Evolutionary conservation across 306 rosid species (phyloP).

Genomic region (Alnus glutinosa): DNA sequence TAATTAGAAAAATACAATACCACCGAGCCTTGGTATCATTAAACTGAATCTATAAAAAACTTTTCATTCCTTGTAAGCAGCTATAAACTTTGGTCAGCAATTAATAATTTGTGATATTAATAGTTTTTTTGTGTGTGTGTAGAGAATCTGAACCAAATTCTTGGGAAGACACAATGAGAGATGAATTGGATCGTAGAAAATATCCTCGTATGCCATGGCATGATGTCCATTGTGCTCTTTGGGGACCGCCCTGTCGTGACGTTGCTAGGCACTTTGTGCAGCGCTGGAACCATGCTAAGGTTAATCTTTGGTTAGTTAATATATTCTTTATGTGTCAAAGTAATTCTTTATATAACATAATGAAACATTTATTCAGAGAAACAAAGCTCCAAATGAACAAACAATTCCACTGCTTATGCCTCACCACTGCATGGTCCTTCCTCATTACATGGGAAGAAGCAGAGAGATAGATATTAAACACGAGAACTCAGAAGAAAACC

Average conservation of each 20-base stretch:
- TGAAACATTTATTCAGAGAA: constrained; percentile 62
- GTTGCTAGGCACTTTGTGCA: constrained; percentile 98
- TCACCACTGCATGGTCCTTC: constrained; percentile 98
- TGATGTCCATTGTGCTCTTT: constrained; percentile 96
- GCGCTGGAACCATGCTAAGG: constrained; percentile 99
- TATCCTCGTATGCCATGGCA: constrained; percentile 99
- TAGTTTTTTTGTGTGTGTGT: neutral
- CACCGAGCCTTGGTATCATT: too few relatives aligned
- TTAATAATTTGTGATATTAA: neutral
- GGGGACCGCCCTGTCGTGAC: constrained; percentile 99
- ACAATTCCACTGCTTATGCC: constrained; percentile 96
- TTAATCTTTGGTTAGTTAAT: constrained; percentile 24
- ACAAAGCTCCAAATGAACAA: constrained; percentile 91
- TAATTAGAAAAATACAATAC: too few relatives aligned
- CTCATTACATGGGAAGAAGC: constrained; percentile 86
- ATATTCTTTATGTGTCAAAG: constrained; percentile 10
- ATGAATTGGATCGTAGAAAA: constrained; percentile 86
- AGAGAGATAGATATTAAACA: constrained; percentile 50
- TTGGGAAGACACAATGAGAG: constrained; percentile 97
- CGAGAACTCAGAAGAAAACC: constrained; percentile 27
- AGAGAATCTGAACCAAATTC: constrained; percentile 99
- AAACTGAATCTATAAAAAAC: too few relatives aligned
- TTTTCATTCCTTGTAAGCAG: too few relatives aligned
- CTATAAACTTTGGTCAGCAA: neutral
- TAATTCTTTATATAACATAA: constrained; percentile 1